Base-by-base conservation (phyloP, 2,329 filamentous ascomycete genomes). In the Biscogniauxia marginata region DNA sequence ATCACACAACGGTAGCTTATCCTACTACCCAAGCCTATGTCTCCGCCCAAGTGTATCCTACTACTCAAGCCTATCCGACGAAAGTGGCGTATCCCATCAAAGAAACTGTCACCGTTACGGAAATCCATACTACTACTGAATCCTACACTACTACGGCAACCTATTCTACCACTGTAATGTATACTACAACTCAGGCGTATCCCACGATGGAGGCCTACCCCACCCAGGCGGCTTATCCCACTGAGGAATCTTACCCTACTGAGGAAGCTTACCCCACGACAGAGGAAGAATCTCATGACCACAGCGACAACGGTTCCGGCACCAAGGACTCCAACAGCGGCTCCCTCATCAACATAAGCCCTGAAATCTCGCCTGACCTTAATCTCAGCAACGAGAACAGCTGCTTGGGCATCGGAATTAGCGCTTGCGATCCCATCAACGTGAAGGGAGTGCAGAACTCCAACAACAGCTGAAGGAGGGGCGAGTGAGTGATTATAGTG, bases 381-480 rank as follows among this genome's bases (percentile, higher is more conserved):
- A 49, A 54, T 46, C 34, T 65, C 3, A 49, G 24, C 55, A 60
- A 59, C 55, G 55, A 56, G 25, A 65, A 67, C 56, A 58, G 54
- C 55, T 67, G 63, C 46, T 21, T 39, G 21, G 65, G 65, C 18
- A 45, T 67, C 20, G 65, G 65, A 20, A 61, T 65, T 39, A 63
- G 60, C 1, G 65, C 59, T 2, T 67, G 63, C 44, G 65, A 67
- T 43, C 65, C 63, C 22, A 65, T 65, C 53, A 67, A 63, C 7
- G 65, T 67, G 6, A 34, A 46, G 22, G 55, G 58, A 7, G 53
- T 47, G n/a, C 55, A 60, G 48, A 53, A 56, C 25, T 58, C 58
- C 7, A 54, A 59, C 54, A 56, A 57, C 24, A 39, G n/a, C 30
- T 39, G n/a, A 39, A 39, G 24, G 30, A 39, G 3, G 13, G 13